Evolutionary conservation across 2,329 filamentous ascomycete species (phyloP).

Genomic region (Grosmannia serpens): DNA sequence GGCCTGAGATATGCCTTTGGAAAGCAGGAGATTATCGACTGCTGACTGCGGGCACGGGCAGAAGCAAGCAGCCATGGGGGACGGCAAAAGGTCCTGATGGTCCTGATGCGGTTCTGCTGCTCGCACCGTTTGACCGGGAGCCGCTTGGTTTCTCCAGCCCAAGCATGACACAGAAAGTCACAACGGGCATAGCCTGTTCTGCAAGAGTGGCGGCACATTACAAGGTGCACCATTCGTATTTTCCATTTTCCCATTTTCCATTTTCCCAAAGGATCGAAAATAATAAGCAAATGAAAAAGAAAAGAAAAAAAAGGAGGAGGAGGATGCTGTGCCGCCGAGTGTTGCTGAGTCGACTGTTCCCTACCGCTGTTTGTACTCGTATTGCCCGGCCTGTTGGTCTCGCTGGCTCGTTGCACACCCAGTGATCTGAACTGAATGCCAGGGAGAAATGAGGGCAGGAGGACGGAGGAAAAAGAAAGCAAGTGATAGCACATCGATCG

Average conservation of each 20-base stretch:
- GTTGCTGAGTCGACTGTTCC: background rate
- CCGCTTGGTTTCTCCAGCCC: background rate
- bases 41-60: too few relatives aligned
- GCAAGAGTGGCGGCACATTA: background rate
- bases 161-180: background rate
- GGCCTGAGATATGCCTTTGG: too few relatives aligned
- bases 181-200: background rate
- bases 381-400: background rate
- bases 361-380: background rate
- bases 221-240: background rate
- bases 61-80: background rate
- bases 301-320: background rate
- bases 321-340: background rate
- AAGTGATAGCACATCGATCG: background rate
- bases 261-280: background rate
- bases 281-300: background rate
- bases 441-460: background rate
- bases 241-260: background rate
- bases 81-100: background rate
- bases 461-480: background rate
- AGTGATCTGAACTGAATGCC: background rate
- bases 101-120: background rate
- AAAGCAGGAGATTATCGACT: too few relatives aligned
- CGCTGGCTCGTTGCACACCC: background rate
- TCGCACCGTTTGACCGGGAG: background rate